These are phyloP conservation scores for Aurifilum marmelostoma DNA, from an alignment of 2,329 filamentous ascomycete species.

Conservation along the genomic window DNA sequence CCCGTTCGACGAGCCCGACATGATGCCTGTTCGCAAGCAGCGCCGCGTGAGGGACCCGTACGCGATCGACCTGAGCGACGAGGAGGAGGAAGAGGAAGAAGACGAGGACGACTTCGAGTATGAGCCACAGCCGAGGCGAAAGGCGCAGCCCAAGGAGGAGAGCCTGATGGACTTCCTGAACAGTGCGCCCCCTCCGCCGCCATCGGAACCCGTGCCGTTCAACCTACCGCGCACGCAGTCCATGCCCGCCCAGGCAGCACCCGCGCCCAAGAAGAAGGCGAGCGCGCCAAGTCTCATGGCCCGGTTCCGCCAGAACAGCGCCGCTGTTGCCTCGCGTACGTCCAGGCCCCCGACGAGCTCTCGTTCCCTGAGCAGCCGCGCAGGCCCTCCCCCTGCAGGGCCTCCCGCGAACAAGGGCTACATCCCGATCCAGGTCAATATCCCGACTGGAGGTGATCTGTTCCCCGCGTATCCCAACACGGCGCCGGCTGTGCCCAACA, in stretches of 20 bases:
- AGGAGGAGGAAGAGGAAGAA: conserved; percentile 55
- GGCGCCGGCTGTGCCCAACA: conserved; percentile 31
- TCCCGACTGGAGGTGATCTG: conserved; percentile 50
- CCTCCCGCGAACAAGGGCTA: conserved; percentile 43
- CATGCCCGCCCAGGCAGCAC: conserved; percentile 38
- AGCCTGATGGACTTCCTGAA: conserved; percentile 74
- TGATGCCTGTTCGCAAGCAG: conserved; percentile 72
- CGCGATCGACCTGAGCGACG: conserved; percentile 81
- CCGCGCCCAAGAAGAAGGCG: conserved; percentile 60
- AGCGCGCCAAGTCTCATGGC: conserved; percentile 66
- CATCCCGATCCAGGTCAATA: conserved; percentile 57
- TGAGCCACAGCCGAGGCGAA: conserved; percentile 49
- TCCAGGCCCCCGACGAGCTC: conserved; percentile 35
- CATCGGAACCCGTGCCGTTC: conserved; percentile 45
- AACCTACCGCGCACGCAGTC: conserved; percentile 39
- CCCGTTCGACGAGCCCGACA: conserved; percentile 51
- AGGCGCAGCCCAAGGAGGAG: conserved; percentile 60
- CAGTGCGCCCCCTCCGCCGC: conserved; percentile 67
- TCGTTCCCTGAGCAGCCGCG: conserved; percentile 43
- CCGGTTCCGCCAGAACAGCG: conserved; percentile 53
- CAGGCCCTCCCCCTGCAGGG: conserved; percentile 10
- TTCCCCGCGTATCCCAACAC: conserved; percentile 39
- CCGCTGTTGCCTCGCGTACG: conserved; percentile 32
- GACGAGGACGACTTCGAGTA: conserved; percentile 43
- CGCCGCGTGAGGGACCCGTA: conserved; percentile 86